phyloP scores from a whole-genome alignment of 768 basidiomycete species.

The Russula brevipes region DNA sequence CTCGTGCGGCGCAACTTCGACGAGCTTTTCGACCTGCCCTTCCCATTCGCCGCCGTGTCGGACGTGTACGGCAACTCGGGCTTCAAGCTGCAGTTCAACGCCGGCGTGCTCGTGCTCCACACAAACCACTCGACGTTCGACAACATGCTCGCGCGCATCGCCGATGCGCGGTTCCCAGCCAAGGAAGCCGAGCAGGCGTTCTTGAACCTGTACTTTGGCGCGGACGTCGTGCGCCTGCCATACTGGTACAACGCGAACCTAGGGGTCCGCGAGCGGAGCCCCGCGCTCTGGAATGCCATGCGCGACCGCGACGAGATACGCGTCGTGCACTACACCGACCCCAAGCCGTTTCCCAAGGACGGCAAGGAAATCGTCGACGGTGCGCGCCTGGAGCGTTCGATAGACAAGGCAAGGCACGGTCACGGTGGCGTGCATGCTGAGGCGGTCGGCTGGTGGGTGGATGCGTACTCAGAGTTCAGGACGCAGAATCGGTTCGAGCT shows the following conservation, averaged over 20 bases:
- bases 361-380: constrained; percentile 26
- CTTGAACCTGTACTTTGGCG: constrained; percentile 36
- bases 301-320: constrained; percentile 30
- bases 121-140: constrained; percentile 31
- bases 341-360: constrained; percentile 30
- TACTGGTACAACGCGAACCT: constrained; percentile 37
- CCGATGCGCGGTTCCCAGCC: constrained; percentile 36
- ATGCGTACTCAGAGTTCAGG: constrained; percentile 26
- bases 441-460: constrained; percentile 30
- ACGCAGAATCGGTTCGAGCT: constrained; percentile 11
- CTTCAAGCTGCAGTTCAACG: constrained; percentile 37
- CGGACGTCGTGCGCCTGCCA: constrained; percentile 33
- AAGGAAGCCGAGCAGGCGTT: constrained; percentile 43
- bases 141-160: constrained; percentile 36
- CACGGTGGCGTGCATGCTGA: constrained; percentile 22
- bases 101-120: constrained; percentile 35
- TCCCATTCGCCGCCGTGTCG: constrained; percentile 39
- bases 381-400: constrained; percentile 24
- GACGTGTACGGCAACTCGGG: constrained; percentile 36
- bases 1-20: constrained; percentile 41
- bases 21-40: constrained; percentile 42
- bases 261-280: constrained; percentile 33
- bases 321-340: constrained; percentile 35
- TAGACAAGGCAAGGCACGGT: constrained; percentile 20
- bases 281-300: constrained; percentile 32